Conservation (phyloP, 352 stramenopile genomes). For the Globisporangium apiculatum region DNA sequence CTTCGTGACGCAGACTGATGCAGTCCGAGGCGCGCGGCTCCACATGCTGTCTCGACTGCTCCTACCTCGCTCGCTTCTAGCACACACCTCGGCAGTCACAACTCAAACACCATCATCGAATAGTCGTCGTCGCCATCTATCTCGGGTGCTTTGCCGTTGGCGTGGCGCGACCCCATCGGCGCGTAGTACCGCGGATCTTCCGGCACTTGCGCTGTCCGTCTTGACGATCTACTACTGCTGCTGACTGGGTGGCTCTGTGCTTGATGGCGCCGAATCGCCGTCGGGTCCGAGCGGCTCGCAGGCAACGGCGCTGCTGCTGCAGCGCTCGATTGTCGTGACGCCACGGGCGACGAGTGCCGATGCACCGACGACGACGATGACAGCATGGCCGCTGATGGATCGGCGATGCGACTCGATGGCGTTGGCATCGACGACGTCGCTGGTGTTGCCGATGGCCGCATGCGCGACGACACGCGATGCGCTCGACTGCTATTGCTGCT, state of each 20-base stretch:
- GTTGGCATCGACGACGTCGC: conserved; percentile 5
- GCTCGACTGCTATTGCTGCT: conserved; percentile 4
- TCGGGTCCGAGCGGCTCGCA: conserved; percentile 10
- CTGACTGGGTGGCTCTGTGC: conserved; percentile 1
- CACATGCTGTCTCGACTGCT: not conserved
- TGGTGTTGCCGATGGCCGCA: not conserved
- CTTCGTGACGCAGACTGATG: too few relatives aligned
- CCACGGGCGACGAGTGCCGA: conserved; percentile 10
- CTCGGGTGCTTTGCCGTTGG: not conserved
- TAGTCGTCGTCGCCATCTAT: conserved; percentile 6
- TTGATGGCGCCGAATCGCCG: conserved; percentile 10
- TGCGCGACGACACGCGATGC: not conserved
- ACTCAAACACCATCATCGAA: conserved; percentile 10
- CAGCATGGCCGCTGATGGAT: not conserved
- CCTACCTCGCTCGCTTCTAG: not conserved
- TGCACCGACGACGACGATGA: not conserved
- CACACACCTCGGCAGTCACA: conserved; percentile 1
- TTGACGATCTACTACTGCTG: not conserved
- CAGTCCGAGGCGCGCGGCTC: too few relatives aligned
- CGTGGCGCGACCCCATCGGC: not conserved
- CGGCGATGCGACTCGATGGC: conserved; percentile 8
- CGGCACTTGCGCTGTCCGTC: not conserved
- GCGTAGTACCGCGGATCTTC: conserved; percentile 9
- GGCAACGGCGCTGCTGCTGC: conserved; percentile 2
- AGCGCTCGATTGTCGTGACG: conserved; percentile 1